Percentiles rank a stretch among this genome's conserved stretches.
phyloP scores from a whole-genome alignment of 2,329 filamentous ascomycete species.

The Fusarium chuoi region DNA sequence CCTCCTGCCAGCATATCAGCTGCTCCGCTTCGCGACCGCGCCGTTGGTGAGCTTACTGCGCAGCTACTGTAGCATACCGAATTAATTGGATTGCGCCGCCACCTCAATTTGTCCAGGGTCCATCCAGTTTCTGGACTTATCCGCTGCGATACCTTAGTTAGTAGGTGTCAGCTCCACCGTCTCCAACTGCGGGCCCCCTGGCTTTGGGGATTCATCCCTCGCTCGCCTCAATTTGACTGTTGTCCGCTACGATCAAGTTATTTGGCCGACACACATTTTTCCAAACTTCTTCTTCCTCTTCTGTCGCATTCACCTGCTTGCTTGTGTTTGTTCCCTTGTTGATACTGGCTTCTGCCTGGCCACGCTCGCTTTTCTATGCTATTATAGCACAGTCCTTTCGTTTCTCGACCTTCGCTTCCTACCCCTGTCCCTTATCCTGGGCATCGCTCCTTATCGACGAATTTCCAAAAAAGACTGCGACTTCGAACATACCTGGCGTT shows the following conservation, averaged over 20 bases:
- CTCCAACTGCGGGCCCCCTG: constrained; percentile 41
- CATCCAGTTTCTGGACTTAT: constrained; percentile 15
- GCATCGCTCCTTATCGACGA: constrained; percentile 35
- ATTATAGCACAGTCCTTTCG: constrained; percentile 30
- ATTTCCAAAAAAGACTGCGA: constrained; percentile 27
- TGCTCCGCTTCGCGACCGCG: constrained; percentile 32
- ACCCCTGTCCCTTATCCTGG: constrained; percentile 32
- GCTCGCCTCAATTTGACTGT: constrained; percentile 20
- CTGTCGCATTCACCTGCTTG: constrained; percentile 26
- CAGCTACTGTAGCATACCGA: constrained; percentile 20
- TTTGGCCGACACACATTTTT: constrained; percentile 16
- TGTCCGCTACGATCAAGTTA: constrained; percentile 25
- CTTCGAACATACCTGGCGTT: constrained; percentile 16
- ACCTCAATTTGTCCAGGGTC: constrained; percentile 34
- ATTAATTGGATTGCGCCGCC: constrained; percentile 32
- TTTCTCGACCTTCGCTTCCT: constrained; percentile 25
- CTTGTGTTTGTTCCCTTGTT: constrained; percentile 19
- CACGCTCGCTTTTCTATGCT: constrained; percentile 37
- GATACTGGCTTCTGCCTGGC: constrained; percentile 20
- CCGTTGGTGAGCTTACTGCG: constrained; percentile 31
- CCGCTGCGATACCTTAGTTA: constrained; percentile 5
- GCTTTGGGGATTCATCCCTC: constrained; percentile 36
- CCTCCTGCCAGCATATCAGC: constrained; percentile 16
- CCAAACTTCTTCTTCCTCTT: constrained; percentile 7
- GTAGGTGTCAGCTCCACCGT: constrained; percentile 28